Conservation (phyloP, 83 land plant species). For the Picea abies region DNA sequence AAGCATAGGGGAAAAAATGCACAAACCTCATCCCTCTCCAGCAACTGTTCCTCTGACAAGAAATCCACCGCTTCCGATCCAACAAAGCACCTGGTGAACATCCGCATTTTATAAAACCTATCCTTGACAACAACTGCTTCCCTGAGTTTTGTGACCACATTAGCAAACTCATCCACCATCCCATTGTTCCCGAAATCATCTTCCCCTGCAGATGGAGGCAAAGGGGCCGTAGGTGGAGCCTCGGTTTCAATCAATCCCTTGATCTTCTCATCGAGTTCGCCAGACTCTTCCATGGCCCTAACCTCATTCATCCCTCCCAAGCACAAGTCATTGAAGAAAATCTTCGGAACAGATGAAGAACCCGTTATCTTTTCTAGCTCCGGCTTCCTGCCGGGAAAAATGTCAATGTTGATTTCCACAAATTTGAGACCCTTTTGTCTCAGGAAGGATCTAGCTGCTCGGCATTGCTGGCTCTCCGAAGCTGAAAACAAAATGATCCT, state of each 20-base stretch:
- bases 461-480: slow-evolving; percentile 66
- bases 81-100: slow-evolving; percentile 67
- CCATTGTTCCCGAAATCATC: slow-evolving; percentile 66
- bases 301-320: slow-evolving; percentile 75
- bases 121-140: slow-evolving; percentile 62
- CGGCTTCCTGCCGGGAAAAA: slow-evolving; percentile 66
- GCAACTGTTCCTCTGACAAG: slow-evolving; percentile 78
- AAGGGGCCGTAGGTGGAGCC: slow-evolving; percentile 64
- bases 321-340: slow-evolving; percentile 67
- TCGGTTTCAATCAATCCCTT: slow-evolving; percentile 46
- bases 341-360: slow-evolving; percentile 65
- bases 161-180: slow-evolving; percentile 68
- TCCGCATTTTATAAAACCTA: slow-evolving; percentile 66
- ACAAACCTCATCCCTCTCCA: slow-evolving; percentile 85
- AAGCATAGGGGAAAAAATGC: background rate
- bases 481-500: slow-evolving; percentile 67
- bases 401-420: slow-evolving; percentile 79
- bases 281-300: slow-evolving; percentile 52
- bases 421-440: slow-evolving; percentile 51
- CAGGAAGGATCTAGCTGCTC: slow-evolving; percentile 50
- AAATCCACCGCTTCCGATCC: slow-evolving; percentile 89
- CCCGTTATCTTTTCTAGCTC: slow-evolving; percentile 78
- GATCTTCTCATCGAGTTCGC: slow-evolving; percentile 67
- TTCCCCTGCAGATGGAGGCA: slow-evolving; percentile 75
- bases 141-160: slow-evolving; percentile 65